These are phyloP conservation scores for Lepraria neglecta DNA, from an alignment of 495 filamentous ascomycete species.

Conservation along the genomic window DNA sequence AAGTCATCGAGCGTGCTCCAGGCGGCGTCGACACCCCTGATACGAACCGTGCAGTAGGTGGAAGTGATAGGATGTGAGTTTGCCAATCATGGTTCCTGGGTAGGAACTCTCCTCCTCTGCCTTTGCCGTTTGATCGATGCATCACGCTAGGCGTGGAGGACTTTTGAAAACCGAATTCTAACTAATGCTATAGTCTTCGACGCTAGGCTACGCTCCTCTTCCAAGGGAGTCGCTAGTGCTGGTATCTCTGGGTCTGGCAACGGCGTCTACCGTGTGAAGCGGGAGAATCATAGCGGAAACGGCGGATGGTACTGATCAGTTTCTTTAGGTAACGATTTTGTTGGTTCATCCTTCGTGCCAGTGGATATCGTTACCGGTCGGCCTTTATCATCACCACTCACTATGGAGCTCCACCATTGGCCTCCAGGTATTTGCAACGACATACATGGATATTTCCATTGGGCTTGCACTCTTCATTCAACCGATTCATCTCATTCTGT, in stretches of 20 bases:
- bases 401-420: conserved; percentile 11
- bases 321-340: conserved; percentile 17
- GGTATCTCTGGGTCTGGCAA: conserved; percentile 49
- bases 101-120: conserved; percentile 85
- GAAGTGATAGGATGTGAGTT: conserved; percentile 99
- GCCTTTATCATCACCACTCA: conserved; percentile 19
- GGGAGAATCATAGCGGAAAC: conserved; percentile 52
- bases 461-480: conserved; percentile 11
- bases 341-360: conserved; percentile 14
- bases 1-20: conserved; percentile 62
- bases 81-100: conserved; percentile 77
- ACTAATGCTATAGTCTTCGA: conserved; percentile 85
- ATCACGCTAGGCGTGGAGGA: conserved; percentile 72
- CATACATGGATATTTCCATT: conserved; percentile 18
- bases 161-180: conserved; percentile 48
- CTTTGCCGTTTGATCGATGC: conserved; percentile 65
- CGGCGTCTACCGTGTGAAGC: conserved; percentile 69
- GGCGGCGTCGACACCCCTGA: conserved; percentile 65
- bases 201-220: conserved; percentile 93
- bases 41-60: conserved; percentile 80
- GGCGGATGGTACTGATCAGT: conserved; percentile 50
- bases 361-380: conserved; percentile 17
- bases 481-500: conserved; percentile 19
- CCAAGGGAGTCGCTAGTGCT: conserved; percentile 68
- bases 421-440: conserved; percentile 17